A percentile compares a stretch with the other conserved stretches of the same genome.
Evolutionary conservation across 306 rosid species (phyloP).

Genomic region (Hippophae tibetana): DNA sequence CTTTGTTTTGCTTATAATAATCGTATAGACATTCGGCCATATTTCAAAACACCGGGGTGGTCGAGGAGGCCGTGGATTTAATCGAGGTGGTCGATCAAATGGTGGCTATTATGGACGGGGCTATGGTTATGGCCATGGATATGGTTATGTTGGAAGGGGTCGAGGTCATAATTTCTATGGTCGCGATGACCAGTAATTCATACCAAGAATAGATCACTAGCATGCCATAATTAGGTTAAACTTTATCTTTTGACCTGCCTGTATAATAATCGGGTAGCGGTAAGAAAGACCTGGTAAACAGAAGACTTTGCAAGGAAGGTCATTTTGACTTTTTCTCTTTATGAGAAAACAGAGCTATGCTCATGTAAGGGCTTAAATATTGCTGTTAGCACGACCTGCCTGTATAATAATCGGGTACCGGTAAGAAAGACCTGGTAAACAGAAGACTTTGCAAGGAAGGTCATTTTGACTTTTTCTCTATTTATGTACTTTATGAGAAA

Average conservation of each 20-base stretch:
- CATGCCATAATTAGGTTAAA: conserved; percentile 1
- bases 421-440: too few relatives aligned
- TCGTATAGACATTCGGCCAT: conserved; percentile 74
- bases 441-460: too few relatives aligned
- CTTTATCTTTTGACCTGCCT: not conserved
- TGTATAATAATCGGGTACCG: not conserved
- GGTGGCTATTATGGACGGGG: conserved; percentile 40
- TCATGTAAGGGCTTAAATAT: too few relatives aligned
- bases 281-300: too few relatives aligned
- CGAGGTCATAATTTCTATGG: conserved; percentile 32
- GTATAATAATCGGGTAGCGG: not conserved
- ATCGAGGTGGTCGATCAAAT: conserved; percentile 42
- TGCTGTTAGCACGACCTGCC: not conserved
- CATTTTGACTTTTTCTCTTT: too few relatives aligned
- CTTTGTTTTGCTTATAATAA: conserved; percentile 21
- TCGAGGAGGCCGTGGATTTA: conserved; percentile 56
- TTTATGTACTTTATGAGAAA: too few relatives aligned
- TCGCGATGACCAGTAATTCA: conserved; percentile 19
- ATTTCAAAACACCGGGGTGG: conserved; percentile 69
- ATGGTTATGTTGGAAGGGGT: conserved; percentile 28
- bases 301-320: too few relatives aligned
- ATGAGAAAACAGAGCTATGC: too few relatives aligned
- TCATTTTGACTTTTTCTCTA: too few relatives aligned
- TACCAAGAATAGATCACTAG: not conserved
- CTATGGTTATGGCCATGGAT: conserved; percentile 25